Conservation (phyloP, 331 rosid genomes). For the Malus hybrid region DNA sequence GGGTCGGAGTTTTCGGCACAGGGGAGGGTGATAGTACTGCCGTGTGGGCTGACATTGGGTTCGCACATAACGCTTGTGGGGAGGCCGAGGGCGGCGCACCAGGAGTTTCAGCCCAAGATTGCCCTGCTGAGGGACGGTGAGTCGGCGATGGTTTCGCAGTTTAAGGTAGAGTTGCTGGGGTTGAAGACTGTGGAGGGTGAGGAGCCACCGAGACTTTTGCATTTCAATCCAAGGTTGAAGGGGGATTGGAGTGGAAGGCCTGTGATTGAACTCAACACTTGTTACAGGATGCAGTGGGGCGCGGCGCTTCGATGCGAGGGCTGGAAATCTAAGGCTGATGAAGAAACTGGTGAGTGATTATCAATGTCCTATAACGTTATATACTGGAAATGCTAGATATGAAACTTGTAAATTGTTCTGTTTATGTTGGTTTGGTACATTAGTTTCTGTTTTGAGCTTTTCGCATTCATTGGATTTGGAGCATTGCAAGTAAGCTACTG, state of each 20-base stretch:
- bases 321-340: slow-evolving; percentile 74
- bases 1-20: slow-evolving; percentile 41
- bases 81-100: slow-evolving; percentile 35
- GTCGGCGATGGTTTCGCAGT: slow-evolving; percentile 51
- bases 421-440: not conserved
- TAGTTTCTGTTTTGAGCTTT: not conserved
- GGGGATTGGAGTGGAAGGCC: slow-evolving; percentile 95
- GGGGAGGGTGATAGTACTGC: slow-evolving; percentile 51
- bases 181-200: slow-evolving; percentile 76
- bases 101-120: slow-evolving; percentile 44
- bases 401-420: not conserved
- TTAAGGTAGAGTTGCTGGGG: slow-evolving; percentile 74
- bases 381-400: not conserved
- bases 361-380: not conserved
- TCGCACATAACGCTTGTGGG: slow-evolving; percentile 76
- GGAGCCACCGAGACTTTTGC: slow-evolving; percentile 82
- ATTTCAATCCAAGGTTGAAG: slow-evolving; percentile 73
- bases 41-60: slow-evolving; percentile 88
- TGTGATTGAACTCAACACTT: slow-evolving; percentile 75
- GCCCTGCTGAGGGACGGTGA: slow-evolving; percentile 30
- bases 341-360: slow-evolving; percentile 65
- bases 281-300: slow-evolving; percentile 98
- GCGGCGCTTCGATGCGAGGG: slow-evolving; percentile 74
- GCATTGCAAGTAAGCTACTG: not conserved
- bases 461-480: not conserved